A percentile compares a stretch with the other conserved stretches of the same genome.
These are phyloP conservation scores for Nakazawaea wyomingensis DNA, from an alignment of 805 yeast genomes.

Conservation along the genomic window DNA sequence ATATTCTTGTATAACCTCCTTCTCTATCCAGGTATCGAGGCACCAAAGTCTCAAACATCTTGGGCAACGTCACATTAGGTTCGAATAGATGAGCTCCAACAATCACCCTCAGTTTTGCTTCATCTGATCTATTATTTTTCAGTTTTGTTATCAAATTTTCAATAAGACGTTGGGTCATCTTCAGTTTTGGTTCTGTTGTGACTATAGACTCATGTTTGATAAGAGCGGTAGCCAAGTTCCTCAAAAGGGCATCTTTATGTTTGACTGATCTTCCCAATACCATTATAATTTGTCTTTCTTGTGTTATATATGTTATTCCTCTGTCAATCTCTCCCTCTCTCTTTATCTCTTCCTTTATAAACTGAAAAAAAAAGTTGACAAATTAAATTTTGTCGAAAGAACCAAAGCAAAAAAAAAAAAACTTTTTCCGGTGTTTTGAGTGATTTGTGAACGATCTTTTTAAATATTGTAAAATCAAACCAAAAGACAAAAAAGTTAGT, in stretches of 20 bases:
- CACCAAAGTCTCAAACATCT: constrained; percentile 59
- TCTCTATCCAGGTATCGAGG: constrained; percentile 56
- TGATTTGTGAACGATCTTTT: too few relatives aligned
- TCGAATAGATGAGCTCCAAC: constrained; percentile 38
- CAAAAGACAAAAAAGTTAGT: too few relatives aligned
- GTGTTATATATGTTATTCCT: neutral
- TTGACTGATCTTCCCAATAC: constrained; percentile 20
- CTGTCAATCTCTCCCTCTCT: neutral
- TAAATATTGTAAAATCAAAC: too few relatives aligned
- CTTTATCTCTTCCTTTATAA: neutral
- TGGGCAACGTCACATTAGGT: constrained; percentile 49
- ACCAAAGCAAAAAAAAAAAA: neutral
- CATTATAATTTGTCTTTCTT: constrained; percentile 11
- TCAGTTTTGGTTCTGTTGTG: constrained; percentile 74
- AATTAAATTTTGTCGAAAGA: constrained; percentile 2
- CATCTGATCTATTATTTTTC: constrained; percentile 29
- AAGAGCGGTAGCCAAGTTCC: constrained; percentile 62
- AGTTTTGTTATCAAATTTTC: constrained; percentile 62
- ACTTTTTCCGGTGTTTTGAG: too few relatives aligned
- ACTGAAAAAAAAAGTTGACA: too few relatives aligned
- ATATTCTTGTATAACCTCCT: constrained; percentile 83
- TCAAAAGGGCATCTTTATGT: constrained; percentile 51
- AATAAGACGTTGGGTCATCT: constrained; percentile 56
- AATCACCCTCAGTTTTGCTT: constrained; percentile 22
- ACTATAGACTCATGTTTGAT: constrained; percentile 66